Evolutionary conservation across 2,329 filamentous ascomycete genomes (phyloP), one percentile per base, ranked within the genome.

Genomic region (Epichloe coenophiala): DNA sequence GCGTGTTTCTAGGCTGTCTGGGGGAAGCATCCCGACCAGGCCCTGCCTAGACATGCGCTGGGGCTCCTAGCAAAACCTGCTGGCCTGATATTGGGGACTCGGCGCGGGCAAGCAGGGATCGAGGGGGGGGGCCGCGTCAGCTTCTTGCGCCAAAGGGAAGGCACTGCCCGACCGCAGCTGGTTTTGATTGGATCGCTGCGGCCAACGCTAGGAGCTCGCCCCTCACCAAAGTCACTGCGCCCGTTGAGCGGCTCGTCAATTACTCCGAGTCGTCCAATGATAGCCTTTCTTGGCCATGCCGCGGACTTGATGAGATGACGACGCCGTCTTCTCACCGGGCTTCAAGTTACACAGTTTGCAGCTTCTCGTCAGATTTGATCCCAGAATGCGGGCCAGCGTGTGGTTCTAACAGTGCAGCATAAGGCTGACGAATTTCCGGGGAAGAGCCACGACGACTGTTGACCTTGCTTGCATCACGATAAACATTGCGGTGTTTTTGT

Each of bases 101-200:
- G 51, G 55, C 51, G 45, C 49, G 35, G 49, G 39, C 43, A 45
- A 49, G 51, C 57, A 56, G 55, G 57, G 57, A 48, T 57, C 27
- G 41, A 33, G 51, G 45, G 43, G n/a, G n/a, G 52, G 42, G 37
- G 40, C 60, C 60, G 60, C 60, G 60, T 62, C 55, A 62, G 60
- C 60, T 61, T 53, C 51, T 51, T 44, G 27, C 42, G 40, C 42
- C 44, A 5, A 21, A 11, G 12, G 37, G 19, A 47, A 51, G 52
- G 42, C 42, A 36, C 47, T 49, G 45, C 42, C 46, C 6, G 13
- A 46, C 7, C 21, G 38, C 23, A 6, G 39, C 19, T 15, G 27
- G 9, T 42, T 39, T 11, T 45, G 39, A 48, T 51, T 53, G 44
- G 51, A 15, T 38, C 19, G 11, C 21, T 35, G 15, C 21, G 38